Base-by-base conservation (phyloP, 306 rosid species). In the Sechiopsis laciniata region DNA sequence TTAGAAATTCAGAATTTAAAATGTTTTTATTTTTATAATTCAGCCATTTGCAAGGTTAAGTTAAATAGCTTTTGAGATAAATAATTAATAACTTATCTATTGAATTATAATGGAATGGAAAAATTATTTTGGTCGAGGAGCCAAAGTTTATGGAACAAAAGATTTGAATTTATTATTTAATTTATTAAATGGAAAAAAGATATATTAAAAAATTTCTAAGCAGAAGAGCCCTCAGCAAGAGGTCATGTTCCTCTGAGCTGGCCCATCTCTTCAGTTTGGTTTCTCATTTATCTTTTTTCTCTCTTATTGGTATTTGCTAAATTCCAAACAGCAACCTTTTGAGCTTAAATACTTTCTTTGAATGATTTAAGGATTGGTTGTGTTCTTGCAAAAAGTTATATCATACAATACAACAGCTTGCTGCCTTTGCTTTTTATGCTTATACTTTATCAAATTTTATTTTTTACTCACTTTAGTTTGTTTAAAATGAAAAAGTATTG, bases 241-340 rank as follows among this genome's bases (percentile, higher is more conserved):
- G 72, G 72, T 67, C 15, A 67, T 19, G 72, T 17, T 67, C 11
- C 17, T 67, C 6, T 67, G 72, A 67, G 72, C 55, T 67, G 72
- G 55, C 16, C 13, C 45, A 1, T 60, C 45, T 67, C 35, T 21
- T 46, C 8, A 32, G 8, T 59, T 1, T 37, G 45, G 16, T 53
- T 53, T 0, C 14, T 20, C 0, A 61, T 2, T 16, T 35, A 21
- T 10, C 0, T 15, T 60, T 20, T 55, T 8, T 65, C 71, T 64
- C 16, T 40, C 15, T 17, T 8, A 9, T 9, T n/a, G 29, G 16
- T n/a, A 37, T 65, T 37, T 65, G 71, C 71, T 17, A 40, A 65
- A 52, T 65, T 40, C 29, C 71, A 65, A 65, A 40, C 70, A 29
- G 46, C 46, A 61, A 61, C 46, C 67, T 29, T 61, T 29, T 29